Evolutionary conservation across 176 grass and related monocot genomes (phyloP).

Genomic region (Poa pratensis): DNA sequence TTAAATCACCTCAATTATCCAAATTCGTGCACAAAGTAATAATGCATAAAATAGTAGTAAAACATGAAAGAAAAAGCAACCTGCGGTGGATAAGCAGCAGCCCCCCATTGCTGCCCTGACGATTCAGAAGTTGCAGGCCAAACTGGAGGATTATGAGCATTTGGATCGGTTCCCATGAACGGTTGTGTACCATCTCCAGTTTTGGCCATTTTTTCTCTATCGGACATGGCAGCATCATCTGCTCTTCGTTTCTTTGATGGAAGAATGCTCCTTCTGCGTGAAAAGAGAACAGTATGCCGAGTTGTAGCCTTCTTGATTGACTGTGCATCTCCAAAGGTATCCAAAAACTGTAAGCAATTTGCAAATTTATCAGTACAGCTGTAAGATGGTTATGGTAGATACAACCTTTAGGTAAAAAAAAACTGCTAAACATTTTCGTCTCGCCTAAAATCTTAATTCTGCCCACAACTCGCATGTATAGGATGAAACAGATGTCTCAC

Average conservation of each 20-base stretch:
- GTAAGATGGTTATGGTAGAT: slow-evolving; percentile 1
- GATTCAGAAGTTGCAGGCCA: slow-evolving; percentile 61
- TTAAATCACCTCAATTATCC: background rate
- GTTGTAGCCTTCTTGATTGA: slow-evolving; percentile 79
- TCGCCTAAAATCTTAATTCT: background rate
- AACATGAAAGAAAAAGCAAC: slow-evolving; percentile 37
- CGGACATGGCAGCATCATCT: slow-evolving; percentile 72
- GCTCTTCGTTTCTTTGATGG: slow-evolving; percentile 81
- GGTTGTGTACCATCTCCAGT: slow-evolving; percentile 59
- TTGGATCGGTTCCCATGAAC: slow-evolving; percentile 62
- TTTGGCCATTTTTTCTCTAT: slow-evolving; percentile 75
- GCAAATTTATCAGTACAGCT: slow-evolving; percentile 27
- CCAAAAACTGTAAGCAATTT: slow-evolving; percentile 73
- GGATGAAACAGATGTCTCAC: background rate
- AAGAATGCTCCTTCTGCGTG: slow-evolving; percentile 63
- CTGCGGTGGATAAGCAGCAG: slow-evolving; percentile 70
- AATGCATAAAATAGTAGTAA: background rate
- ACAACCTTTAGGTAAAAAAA: background rate
- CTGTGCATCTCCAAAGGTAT: slow-evolving; percentile 90
- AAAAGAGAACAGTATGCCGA: slow-evolving; percentile 69
- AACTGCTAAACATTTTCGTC: background rate
- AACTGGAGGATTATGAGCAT: slow-evolving; percentile 61
- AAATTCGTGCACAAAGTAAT: background rate
- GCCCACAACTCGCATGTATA: background rate
- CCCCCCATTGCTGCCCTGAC: slow-evolving; percentile 66